Evolutionary conservation across 768 basidiomycete genomes (phyloP), one percentile per base, ranked within the genome.

Genomic region (Suillus tomentosus): DNA sequence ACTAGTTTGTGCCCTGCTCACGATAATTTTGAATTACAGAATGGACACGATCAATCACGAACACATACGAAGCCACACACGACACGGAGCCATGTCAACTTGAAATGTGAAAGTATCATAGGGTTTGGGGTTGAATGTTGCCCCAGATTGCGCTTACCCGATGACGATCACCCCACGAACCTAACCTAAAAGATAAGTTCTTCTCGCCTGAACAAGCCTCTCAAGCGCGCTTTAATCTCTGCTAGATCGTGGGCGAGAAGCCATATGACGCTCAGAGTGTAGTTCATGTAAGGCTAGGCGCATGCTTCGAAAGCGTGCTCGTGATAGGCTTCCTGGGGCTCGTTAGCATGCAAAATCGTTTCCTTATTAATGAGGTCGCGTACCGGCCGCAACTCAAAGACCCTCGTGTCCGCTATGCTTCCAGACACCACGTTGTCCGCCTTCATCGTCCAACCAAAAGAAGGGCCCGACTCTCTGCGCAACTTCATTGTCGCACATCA

Each of bases 371-470:
- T 61, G 48, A 62, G 51, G 40, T 14, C 13, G 14, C 22, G 61
- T 55, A 67, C 74, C 66, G 68, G 70, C 64, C 48, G 67, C 71
- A 39, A 74, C 61, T 71, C 75, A 77, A 39, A 77, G 60, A 55
- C 82, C 81, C 24, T 81, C 69, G 64, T 78, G 69, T 8, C 72
- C 73, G 0, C 69, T 76, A 51, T 70, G 70, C 64, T 72, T 76
- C 73, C 72, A 77, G 15, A 69, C 70, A 0, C 84, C 84, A 22
- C 81, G 76, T 31, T 87, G 68, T 70, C 91, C 88, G 2, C 88
- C 87, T 74, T 93, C 87, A 45, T 78, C 74, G 71, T 89, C 81
- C 62, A 91, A 68, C 43, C 89, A 85, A 90, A 89, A 86, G 15
- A 89, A 73, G n/a, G 80, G 78, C 61, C 82, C 79, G 64, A 87